A percentile compares a stretch with the other conserved stretches of the same genome.
Evolutionary conservation across 805 yeast species (phyloP).

Genomic region (Yueomyces sp.): DNA sequence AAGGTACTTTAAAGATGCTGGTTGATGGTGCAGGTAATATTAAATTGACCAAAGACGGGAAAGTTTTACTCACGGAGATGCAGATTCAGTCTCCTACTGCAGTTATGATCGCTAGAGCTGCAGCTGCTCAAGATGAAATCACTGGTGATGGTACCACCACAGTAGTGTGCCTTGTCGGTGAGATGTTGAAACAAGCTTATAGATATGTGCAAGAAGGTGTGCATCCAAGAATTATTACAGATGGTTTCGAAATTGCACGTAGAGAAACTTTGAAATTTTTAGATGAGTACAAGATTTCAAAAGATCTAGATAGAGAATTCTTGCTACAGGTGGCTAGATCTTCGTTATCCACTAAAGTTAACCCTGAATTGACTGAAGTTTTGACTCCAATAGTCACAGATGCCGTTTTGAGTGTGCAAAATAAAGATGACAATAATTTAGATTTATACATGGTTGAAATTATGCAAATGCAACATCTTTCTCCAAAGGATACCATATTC

Average conservation of each 20-base stretch:
- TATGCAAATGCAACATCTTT: conserved; percentile 94
- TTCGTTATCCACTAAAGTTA: conserved; percentile 78
- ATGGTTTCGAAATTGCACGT: conserved; percentile 89
- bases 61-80: conserved; percentile 87
- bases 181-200: conserved; percentile 86
- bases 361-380: conserved; percentile 59
- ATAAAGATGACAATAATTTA: conserved; percentile 33
- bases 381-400: conserved; percentile 93
- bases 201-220: conserved; percentile 85
- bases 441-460: conserved; percentile 97
- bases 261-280: conserved; percentile 58
- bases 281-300: conserved; percentile 46
- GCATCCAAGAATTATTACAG: conserved; percentile 88
- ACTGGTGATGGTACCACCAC: conserved; percentile 99
- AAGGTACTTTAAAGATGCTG: conserved; percentile 90
- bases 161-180: conserved; percentile 89
- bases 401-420: conserved; percentile 73
- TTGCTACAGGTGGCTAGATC: conserved; percentile 85
- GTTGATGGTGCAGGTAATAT: conserved; percentile 96
- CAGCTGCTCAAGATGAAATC: conserved; percentile 96
- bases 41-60: conserved; percentile 94
- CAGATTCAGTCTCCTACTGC: conserved; percentile 91
- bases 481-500: conserved; percentile 70
- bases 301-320: conserved; percentile 67
- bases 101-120: conserved; percentile 89